Evolutionary conservation across 2,329 filamentous ascomycete species (phyloP).

Genomic region (Ceratocystis albifundus): DNA sequence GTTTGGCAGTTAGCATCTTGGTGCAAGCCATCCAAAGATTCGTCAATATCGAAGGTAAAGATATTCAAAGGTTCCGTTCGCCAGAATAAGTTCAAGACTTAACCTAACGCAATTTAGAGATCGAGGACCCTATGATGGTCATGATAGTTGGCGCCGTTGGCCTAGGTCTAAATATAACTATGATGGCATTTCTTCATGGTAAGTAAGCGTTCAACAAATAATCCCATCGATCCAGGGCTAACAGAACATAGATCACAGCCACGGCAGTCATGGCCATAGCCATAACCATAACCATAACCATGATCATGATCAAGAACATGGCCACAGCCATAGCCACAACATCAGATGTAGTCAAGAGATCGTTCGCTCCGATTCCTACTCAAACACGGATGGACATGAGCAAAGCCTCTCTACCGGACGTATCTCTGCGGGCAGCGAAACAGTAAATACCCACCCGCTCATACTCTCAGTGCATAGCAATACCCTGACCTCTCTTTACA

Average conservation of each 20-base stretch:
- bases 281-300: conserved; percentile 27
- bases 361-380: not conserved
- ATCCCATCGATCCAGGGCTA: conserved; percentile 9
- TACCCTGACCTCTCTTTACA: not conserved
- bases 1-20: conserved; percentile 59
- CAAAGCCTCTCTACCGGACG: not conserved
- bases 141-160: conserved; percentile 60
- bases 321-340: conserved; percentile 25
- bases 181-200: conserved; percentile 55
- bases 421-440: not conserved
- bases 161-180: conserved; percentile 55
- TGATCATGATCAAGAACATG: conserved; percentile 26
- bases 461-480: conserved; percentile 24
- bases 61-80: conserved; percentile 24
- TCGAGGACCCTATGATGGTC: conserved; percentile 54
- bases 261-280: conserved; percentile 29
- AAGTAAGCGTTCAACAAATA: conserved; percentile 31
- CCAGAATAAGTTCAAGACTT: not conserved
- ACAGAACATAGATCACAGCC: conserved; percentile 24
- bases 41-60: conserved; percentile 41
- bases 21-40: conserved; percentile 64
- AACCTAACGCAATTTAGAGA: conserved; percentile 33
- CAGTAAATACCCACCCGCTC: not conserved
- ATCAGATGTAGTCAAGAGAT: not conserved
- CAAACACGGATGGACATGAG: conserved; percentile 2